Base-by-base conservation (phyloP, 306 rosid genomes). In the Nissolia schottii region DNA sequence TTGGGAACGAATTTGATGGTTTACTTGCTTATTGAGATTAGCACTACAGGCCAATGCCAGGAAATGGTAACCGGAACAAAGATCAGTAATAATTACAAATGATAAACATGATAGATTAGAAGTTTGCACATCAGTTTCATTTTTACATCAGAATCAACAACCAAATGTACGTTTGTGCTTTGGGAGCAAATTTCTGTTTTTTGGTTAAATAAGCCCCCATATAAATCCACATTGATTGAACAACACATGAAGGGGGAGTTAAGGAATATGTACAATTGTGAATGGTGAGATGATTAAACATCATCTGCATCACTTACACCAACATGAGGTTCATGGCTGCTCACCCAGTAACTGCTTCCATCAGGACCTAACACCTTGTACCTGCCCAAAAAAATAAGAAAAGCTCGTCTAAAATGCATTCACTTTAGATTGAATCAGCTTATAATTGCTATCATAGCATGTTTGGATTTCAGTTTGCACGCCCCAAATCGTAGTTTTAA, bases 221-320 rank as follows among this genome's bases (percentile, higher is more conserved):
- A 23, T 28, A 73, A 51, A 68, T 78, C 74, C 84, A 82, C 78
- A 77, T 78, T 70, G 70, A 73, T 37, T 54, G 86, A 82, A 80
- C 74, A 79, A 68, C 74, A 73, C 12, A 18, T 16, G 43, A 43
- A 28, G 37, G 19, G 49, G 72, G 80, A 57, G 51, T 68, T 53
- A 65, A 41, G 65, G 94, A n/a, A n/a, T 80, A 87, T 89, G 81
- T 87, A 93, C 96, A 91, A 50, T 90, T 82, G 85, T 64, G 61
- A 72, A 66, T 77, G 16, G 62, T 50, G 13, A 22, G 71, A 54
- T 67, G 62, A 76, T 74, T 84, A 91, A 64, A 64, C 92, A 55
- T 93, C 98, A 61, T 93, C 98, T 67, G 94, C 97, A 81, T 93
- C 98, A 83, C 97, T 93, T 85, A 88, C 90, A 67, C 91, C 91